phyloP scores from a whole-genome alignment of 2,329 filamentous ascomycete species.

The Botryotinia convoluta region DNA sequence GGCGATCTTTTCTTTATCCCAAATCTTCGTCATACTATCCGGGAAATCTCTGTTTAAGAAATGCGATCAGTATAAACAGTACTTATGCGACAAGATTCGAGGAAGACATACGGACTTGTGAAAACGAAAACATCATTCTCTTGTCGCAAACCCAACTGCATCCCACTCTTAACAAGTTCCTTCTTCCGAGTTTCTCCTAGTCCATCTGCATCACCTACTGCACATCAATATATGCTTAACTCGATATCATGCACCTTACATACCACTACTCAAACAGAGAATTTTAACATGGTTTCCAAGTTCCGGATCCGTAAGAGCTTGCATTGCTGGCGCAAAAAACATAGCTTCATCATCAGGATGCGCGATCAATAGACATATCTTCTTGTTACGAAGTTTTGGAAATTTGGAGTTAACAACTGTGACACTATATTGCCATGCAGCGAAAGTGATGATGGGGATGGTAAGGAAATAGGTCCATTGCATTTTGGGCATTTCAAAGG shows the following conservation, averaged over 20 bases:
- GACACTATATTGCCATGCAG: constrained; percentile 40
- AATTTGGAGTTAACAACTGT: constrained; percentile 47
- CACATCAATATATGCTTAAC: constrained; percentile 26
- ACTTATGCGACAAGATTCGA: not conserved
- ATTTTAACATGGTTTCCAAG: constrained; percentile 92
- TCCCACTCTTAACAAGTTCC: constrained; percentile 78
- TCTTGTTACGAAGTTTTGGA: constrained; percentile 73
- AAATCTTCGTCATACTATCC: constrained; percentile 81
- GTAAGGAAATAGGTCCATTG: constrained; percentile 33
- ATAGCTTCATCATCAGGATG: constrained; percentile 99
- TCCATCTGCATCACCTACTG: constrained; percentile 75
- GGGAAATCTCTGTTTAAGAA: constrained; percentile 60
- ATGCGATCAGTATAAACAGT: constrained; percentile 11
- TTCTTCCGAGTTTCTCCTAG: constrained; percentile 78
- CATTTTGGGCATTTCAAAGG: constrained; percentile 26
- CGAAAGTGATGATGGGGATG: constrained; percentile 43
- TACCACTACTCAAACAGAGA: constrained; percentile 83
- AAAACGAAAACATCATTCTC: constrained; percentile 83
- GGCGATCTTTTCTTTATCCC: constrained; percentile 70
- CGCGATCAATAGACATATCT: constrained; percentile 88
- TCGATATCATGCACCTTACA: constrained; percentile 15
- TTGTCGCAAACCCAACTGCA: constrained; percentile 69
- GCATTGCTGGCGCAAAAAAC: constrained; percentile 92
- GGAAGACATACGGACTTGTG: constrained; percentile 62
- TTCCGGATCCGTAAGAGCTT: constrained; percentile 76